These are phyloP conservation scores for Colletotrichum sp. DNA, from an alignment of 2,329 filamentous ascomycete species.

Conservation along the genomic window DNA sequence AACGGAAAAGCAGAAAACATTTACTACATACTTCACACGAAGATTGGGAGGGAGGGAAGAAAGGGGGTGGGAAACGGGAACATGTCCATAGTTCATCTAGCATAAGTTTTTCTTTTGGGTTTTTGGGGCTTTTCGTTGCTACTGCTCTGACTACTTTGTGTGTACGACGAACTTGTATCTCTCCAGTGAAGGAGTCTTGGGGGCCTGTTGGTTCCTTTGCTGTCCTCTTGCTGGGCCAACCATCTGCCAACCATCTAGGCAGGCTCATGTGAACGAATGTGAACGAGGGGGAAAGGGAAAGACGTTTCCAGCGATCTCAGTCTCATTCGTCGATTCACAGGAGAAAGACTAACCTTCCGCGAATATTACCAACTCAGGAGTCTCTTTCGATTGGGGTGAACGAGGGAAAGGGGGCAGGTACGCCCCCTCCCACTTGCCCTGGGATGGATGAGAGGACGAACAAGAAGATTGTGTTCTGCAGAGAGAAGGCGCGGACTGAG, in stretches of 20 bases:
- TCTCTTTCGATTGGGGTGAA: not conserved
- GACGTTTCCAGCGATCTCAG: not conserved
- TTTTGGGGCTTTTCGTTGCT: not conserved
- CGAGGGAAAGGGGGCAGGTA: not conserved
- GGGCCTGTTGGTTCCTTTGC: not conserved
- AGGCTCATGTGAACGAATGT: not conserved
- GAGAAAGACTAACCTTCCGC: not conserved
- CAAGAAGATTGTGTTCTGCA: not conserved
- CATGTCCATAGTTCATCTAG: conserved; percentile 4
- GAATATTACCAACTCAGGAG: not conserved
- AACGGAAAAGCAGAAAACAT: not conserved
- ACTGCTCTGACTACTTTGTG: not conserved
- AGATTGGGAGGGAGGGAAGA: not conserved
- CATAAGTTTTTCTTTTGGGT: not conserved
- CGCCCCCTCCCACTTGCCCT: not conserved
- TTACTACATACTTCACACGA: not conserved
- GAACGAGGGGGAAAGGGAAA: not conserved
- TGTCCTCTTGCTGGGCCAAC: not conserved
- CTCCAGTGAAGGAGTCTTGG: not conserved
- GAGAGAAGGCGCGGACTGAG: not conserved
- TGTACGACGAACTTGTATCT: not conserved
- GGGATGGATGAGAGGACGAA: not conserved
- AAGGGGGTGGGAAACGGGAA: not conserved
- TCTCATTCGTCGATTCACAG: not conserved
- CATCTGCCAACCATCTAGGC: not conserved